A percentile compares a stretch with the other conserved stretches of the same genome.
Evolutionary conservation across 129 eudicot species (phyloP).

Genomic region (Artemisia tridentata): DNA sequence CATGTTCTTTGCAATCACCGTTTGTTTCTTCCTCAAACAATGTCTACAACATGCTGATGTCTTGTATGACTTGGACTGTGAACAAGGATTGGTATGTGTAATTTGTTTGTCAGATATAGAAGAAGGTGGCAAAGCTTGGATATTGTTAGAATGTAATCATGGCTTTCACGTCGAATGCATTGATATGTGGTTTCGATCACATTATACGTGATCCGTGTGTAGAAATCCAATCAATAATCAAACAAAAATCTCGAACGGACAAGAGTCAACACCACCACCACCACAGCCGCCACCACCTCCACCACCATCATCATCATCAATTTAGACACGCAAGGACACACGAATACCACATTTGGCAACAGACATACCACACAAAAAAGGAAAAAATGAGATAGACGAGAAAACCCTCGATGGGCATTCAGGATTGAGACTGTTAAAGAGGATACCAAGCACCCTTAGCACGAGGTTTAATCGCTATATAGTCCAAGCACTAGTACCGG

Average conservation of each 20-base stretch:
- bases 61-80: constrained; percentile 34
- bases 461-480: not conserved
- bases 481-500: not conserved
- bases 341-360: constrained; percentile 36
- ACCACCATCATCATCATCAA: constrained; percentile 12
- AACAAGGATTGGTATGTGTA: constrained; percentile 68
- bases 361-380: constrained; percentile 37
- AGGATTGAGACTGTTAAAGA: constrained; percentile 5
- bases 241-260: not conserved
- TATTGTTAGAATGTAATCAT: constrained; percentile 40
- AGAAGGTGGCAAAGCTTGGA: constrained; percentile 28
- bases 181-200: constrained; percentile 20
- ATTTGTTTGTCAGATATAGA: constrained; percentile 33
- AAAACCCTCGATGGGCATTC: not conserved
- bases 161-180: constrained; percentile 44
- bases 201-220: constrained; percentile 40
- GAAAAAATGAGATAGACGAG: not conserved
- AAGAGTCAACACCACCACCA: constrained; percentile 10
- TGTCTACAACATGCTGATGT: not conserved
- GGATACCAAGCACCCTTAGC: not conserved
- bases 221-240: constrained; percentile 34
- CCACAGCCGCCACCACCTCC: not conserved
- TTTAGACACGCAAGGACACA: not conserved
- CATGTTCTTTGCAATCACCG: constrained; percentile 27
- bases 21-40: constrained; percentile 53